Evolutionary conservation across 2,329 filamentous ascomycete genomes (phyloP).

Genomic region (Apiospora kogelbergensis): DNA sequence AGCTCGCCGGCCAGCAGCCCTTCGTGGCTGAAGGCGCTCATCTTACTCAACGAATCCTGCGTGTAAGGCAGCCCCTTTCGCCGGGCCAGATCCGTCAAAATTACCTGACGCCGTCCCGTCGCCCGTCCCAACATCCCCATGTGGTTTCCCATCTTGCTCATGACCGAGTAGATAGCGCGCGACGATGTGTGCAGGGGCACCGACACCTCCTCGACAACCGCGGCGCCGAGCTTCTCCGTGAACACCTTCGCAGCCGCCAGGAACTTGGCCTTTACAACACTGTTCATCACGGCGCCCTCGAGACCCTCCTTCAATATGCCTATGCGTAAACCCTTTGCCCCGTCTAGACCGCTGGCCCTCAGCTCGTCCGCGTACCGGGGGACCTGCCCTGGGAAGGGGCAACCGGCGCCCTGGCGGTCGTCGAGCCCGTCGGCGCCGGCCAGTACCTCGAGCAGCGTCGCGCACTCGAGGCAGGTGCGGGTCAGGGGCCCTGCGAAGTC

Average conservation of each 20-base stretch:
- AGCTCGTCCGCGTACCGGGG: conserved; percentile 18
- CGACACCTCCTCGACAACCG: conserved; percentile 26
- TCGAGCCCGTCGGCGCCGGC: conserved; percentile 33
- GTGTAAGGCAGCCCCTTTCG: conserved; percentile 39
- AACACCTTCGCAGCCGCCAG: conserved; percentile 26
- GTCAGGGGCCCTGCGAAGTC: conserved; percentile 34
- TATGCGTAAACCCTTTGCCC: conserved; percentile 26
- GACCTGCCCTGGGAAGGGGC: conserved; percentile 21
- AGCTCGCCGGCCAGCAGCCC: conserved; percentile 10
- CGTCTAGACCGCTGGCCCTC: conserved; percentile 4
- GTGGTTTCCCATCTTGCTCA: conserved; percentile 30
- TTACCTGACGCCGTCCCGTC: conserved; percentile 22
- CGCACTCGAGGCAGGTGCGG: conserved; percentile 26
- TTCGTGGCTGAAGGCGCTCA: conserved; percentile 10
- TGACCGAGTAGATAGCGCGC: conserved; percentile 20
- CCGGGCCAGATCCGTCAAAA: conserved; percentile 33
- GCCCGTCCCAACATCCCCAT: conserved; percentile 32
- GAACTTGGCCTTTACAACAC: conserved; percentile 24
- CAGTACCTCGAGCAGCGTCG: conserved; percentile 31
- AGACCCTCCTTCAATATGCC: conserved; percentile 32
- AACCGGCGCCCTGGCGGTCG: conserved; percentile 27
- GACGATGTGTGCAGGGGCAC: conserved; percentile 26
- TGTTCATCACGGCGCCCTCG: conserved; percentile 23
- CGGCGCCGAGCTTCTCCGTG: conserved; percentile 22
- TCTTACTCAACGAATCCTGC: conserved; percentile 18